These are phyloP conservation scores for Pleurostoma richardsiae DNA, from an alignment of 2,329 filamentous ascomycete species.

Conservation along the genomic window DNA sequence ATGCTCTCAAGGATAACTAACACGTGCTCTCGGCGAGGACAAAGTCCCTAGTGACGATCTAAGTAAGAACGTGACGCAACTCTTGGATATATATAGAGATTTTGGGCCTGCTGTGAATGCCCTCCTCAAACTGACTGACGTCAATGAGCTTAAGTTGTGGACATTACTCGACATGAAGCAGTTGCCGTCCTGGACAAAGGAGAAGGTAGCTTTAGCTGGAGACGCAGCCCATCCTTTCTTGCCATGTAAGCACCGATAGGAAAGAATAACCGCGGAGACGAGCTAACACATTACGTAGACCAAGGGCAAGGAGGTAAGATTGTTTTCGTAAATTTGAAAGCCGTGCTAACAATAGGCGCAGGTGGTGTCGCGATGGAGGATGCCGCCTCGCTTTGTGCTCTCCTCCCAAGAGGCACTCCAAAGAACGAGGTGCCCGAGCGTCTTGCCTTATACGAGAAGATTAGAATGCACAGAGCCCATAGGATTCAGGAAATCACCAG, in stretches of 20 bases:
- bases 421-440: constrained; percentile 45
- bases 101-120: constrained; percentile 35
- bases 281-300: constrained; percentile 10
- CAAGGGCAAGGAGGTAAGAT: constrained; percentile 47
- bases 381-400: constrained; percentile 49
- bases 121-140: constrained; percentile 35
- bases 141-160: constrained; percentile 48
- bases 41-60: constrained; percentile 16
- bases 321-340: too few relatives aligned
- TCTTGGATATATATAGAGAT: constrained; percentile 31
- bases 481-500: constrained; percentile 54
- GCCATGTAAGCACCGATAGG: constrained; percentile 36
- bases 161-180: constrained; percentile 57
- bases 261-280: not conserved
- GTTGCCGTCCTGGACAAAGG: constrained; percentile 49
- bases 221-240: constrained; percentile 67
- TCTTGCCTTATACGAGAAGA: constrained; percentile 53
- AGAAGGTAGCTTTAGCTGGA: constrained; percentile 53
- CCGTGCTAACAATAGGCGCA: too few relatives aligned
- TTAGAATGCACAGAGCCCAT: constrained; percentile 52
- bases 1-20: constrained; percentile 19
- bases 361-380: constrained; percentile 64
- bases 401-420: constrained; percentile 43
- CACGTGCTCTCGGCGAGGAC: not conserved
- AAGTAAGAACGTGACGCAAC: constrained; percentile 25